Evolutionary conservation across 345 rosid genomes (phyloP).

Genomic region (Diplotaxis tenuifolia): DNA sequence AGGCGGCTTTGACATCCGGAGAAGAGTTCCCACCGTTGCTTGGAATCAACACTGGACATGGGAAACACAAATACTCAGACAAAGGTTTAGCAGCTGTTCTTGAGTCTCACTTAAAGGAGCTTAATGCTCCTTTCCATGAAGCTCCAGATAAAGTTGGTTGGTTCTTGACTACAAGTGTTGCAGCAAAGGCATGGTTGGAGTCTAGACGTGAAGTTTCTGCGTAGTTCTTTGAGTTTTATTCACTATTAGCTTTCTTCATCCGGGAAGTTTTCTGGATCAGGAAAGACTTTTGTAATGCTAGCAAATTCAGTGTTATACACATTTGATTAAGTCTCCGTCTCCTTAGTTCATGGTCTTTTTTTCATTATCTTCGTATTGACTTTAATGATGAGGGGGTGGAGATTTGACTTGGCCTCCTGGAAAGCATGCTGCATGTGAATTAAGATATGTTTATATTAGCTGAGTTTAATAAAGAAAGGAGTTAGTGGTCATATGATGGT

Average conservation of each 20-base stretch:
- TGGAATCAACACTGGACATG: constrained; percentile 94
- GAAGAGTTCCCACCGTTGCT: constrained; percentile 88
- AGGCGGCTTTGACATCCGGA: constrained; percentile 50
- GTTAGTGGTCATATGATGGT: constrained; percentile 42
- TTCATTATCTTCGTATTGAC: constrained; percentile 18
- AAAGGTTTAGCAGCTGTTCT: constrained; percentile 64
- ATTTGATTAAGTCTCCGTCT: constrained; percentile 18
- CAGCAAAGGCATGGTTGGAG: constrained; percentile 76
- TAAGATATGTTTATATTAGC: constrained; percentile 30
- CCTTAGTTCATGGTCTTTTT: constrained; percentile 14
- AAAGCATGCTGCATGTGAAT: constrained; percentile 24
- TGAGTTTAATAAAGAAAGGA: constrained; percentile 25
- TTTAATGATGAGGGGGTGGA: constrained; percentile 12
- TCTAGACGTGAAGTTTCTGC: constrained; percentile 51
- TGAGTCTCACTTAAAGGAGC: constrained; percentile 72
- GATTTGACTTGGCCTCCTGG: constrained; percentile 24
- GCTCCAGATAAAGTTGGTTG: constrained; percentile 79
- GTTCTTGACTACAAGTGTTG: constrained; percentile 82
- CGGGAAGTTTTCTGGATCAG: constrained; percentile 30
- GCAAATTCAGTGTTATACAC: constrained; percentile 29
- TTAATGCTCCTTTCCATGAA: constrained; percentile 87
- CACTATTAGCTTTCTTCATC: constrained; percentile 13
- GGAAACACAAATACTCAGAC: constrained; percentile 80
- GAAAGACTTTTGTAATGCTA: constrained; percentile 38
- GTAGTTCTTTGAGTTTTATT: constrained; percentile 27